Evolutionary conservation across 1,284 basidiomycete genomes (phyloP).

Genomic region (Ceratobasidium sp.): DNA sequence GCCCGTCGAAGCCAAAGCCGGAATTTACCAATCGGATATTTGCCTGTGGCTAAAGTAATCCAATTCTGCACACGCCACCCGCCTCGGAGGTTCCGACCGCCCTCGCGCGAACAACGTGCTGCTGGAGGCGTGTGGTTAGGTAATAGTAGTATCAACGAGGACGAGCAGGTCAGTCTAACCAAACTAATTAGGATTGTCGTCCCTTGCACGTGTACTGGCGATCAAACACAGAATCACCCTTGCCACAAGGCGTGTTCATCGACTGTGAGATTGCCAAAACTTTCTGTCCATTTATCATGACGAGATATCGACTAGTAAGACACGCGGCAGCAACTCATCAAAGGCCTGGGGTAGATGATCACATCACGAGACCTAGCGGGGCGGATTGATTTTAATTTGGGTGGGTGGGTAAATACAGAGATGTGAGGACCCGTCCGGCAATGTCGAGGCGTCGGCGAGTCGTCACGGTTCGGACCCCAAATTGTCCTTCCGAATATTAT

Average conservation of each 20-base stretch:
- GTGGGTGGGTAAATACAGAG: neutral
- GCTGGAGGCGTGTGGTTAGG: constrained; percentile 10
- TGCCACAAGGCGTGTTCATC: constrained; percentile 29
- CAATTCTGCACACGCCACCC: constrained; percentile 37
- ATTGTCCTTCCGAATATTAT: constrained; percentile 13
- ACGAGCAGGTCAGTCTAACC: constrained; percentile 16
- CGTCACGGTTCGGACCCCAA: constrained; percentile 2
- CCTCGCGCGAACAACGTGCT: constrained; percentile 43
- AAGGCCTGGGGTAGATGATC: constrained; percentile 11
- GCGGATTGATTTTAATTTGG: constrained; percentile 29
- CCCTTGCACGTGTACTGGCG: constrained; percentile 23
- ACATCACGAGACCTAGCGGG: constrained; percentile 15
- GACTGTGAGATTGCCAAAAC: neutral
- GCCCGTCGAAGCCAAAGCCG: constrained; percentile 4
- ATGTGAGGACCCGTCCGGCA: neutral
- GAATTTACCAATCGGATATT: neutral
- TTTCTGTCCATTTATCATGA: constrained; percentile 3
- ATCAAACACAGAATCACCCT: constrained; percentile 40
- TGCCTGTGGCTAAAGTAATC: constrained; percentile 20
- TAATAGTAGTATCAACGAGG: constrained; percentile 21
- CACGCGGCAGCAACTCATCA: neutral
- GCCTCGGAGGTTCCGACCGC: neutral
- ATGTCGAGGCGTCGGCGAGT: constrained; percentile 10
- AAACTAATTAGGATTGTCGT: constrained; percentile 17
- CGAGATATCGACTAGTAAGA: constrained; percentile 8